Base-by-base conservation (phyloP, 768 basidiomycete genomes). In the Lentinula detonsa region DNA sequence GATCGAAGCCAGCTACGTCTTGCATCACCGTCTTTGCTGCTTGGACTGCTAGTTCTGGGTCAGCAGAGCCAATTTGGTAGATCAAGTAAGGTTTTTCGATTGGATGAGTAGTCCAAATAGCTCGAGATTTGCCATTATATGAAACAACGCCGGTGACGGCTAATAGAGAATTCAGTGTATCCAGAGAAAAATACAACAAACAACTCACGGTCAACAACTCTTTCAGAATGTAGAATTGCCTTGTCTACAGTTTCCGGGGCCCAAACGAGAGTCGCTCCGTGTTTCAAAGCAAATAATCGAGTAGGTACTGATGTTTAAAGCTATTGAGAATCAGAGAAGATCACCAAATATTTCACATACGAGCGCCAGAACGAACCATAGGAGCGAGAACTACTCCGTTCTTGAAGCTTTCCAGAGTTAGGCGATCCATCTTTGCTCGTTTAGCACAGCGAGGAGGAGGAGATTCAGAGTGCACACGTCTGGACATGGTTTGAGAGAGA, bases 221-320 rank as follows among this genome's bases (percentile, higher is more conserved):
- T 82, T 64, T 87, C 83, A 0, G 91, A 75, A 61, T 95, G 91
- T 34, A 98, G 75, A 57, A 99, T 93, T 15, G 97, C 97, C 74
- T 91, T 95, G 76, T 99, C 97, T 7, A 99, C 90, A 53, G 91
- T 89, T 71, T 99, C 97, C 0, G 97, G 97, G 10, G 91, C 89
- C 97, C 96, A 98, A 0, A 98, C 95, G 11, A 98, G 80, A 9
- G 88, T 87, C 2, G 96, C 95, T 4, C 96, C 95, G 69, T 98
- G 90, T 66, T 95, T 94, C 43, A 98, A 78, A 13, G 95, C 87
- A 64, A 91, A 86, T 5, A 96, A 72, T 31, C 93, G 85, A 37
- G 90, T 93, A 0, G 92, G 93, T 28, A 95, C 93, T 95, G 69
- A 7, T 35, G 15, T 67, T 65, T 35, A 59, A 57, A 18, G 62